These are phyloP conservation scores for Hyparrhenia diplandra DNA, from an alignment of 176 grass and related monocot genomes.

Conservation along the genomic window DNA sequence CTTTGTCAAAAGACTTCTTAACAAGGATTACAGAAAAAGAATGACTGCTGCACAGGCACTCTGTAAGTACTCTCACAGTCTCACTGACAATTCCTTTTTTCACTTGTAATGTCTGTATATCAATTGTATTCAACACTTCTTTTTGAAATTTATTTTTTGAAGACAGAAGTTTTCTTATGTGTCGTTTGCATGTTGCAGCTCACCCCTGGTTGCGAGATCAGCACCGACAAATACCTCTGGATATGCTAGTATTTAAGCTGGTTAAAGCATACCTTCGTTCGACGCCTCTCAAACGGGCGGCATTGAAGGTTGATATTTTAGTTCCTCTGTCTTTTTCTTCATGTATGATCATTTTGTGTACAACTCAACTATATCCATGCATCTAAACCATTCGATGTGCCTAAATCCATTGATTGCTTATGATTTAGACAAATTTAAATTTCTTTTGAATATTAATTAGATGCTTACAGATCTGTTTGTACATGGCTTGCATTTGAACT, in stretches of 20 bases:
- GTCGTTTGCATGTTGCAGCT: constrained; percentile 45
- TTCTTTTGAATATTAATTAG: background rate
- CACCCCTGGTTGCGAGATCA: constrained; percentile 92
- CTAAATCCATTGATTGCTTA: background rate
- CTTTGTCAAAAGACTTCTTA: constrained; percentile 95
- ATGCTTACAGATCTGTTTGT: constrained; percentile 9
- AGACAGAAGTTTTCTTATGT: constrained; percentile 5
- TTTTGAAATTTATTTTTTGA: constrained; percentile 21
- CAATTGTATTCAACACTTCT: constrained; percentile 16
- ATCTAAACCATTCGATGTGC: background rate
- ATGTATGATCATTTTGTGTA: background rate
- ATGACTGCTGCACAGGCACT: constrained; percentile 98
- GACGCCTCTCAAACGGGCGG: constrained; percentile 84
- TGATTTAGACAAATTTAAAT: background rate
- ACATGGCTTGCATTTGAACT: constrained; percentile 13
- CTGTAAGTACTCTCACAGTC: constrained; percentile 44
- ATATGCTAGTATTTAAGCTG: constrained; percentile 81
- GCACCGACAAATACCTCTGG: constrained; percentile 58
- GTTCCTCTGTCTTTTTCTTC: constrained; percentile 10
- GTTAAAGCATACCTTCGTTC: constrained; percentile 77
- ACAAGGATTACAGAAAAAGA: constrained; percentile 98
- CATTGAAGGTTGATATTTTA: constrained; percentile 70
- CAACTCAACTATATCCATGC: background rate
- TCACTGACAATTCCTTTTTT: background rate
- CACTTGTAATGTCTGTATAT: background rate